Percentiles rank a stretch among this genome's conserved stretches.
phyloP scores from a whole-genome alignment of 2,329 filamentous ascomycete genomes.

The Simplicillium aogashimaense region DNA sequence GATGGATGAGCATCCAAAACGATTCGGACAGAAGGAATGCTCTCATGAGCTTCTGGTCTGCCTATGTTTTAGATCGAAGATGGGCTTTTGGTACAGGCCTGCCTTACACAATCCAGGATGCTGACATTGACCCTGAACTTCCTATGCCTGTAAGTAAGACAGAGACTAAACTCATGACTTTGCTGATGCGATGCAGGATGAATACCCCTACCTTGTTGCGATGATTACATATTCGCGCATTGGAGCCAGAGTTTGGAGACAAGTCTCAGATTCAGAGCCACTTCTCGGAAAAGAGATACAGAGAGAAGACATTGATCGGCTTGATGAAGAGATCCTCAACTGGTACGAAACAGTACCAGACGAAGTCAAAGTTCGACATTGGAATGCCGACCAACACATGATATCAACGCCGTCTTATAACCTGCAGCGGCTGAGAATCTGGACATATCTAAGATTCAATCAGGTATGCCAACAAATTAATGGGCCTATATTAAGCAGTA shows the following conservation, averaged over 20 bases:
- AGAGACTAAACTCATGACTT: neutral
- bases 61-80: conserved; percentile 74
- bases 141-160: conserved; percentile 61
- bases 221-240: conserved; percentile 82
- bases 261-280: conserved; percentile 60
- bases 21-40: conserved; percentile 59
- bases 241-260: conserved; percentile 77
- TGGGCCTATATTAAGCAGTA: too few species aligned
- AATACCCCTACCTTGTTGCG: conserved; percentile 62
- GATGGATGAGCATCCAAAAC: conserved; percentile 57
- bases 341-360: conserved; percentile 75
- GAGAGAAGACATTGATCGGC: conserved; percentile 64
- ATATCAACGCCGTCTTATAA: conserved; percentile 52
- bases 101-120: conserved; percentile 76
- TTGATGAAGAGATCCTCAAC: conserved; percentile 75
- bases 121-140: conserved; percentile 71
- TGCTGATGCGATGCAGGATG: conserved; percentile 26
- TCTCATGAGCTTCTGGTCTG: conserved; percentile 72
- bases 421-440: conserved; percentile 64
- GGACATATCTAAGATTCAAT: conserved; percentile 79
- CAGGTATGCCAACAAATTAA: conserved; percentile 36
- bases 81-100: conserved; percentile 89
- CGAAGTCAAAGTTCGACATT: conserved; percentile 49
- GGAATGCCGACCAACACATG: conserved; percentile 39
- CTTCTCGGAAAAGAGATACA: conserved; percentile 53